A percentile compares a stretch with the other conserved stretches of the same genome.
These are phyloP conservation scores for Talaromyces rugulosus DNA, from an alignment of 2,329 filamentous ascomycete genomes.

Conservation along the genomic window DNA sequence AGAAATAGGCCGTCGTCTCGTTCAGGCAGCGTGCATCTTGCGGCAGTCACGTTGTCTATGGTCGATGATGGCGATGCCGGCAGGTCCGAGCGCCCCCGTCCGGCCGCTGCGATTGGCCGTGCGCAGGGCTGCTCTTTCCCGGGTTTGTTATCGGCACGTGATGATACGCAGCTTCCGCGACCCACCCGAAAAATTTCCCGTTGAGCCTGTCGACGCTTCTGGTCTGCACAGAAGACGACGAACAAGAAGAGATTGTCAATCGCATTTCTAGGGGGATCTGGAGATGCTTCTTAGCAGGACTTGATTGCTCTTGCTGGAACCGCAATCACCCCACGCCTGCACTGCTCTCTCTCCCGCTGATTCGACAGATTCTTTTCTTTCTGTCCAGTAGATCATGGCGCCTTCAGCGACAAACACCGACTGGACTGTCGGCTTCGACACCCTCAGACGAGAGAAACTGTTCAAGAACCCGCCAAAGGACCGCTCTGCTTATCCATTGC, in stretches of 20 bases:
- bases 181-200: slow-evolving; percentile 37
- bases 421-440: slow-evolving; percentile 86
- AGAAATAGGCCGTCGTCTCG: background rate
- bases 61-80: background rate
- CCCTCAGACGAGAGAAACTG: slow-evolving; percentile 77
- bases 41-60: background rate
- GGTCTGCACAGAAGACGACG: background rate
- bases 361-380: background rate
- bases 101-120: background rate
- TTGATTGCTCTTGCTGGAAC: background rate
- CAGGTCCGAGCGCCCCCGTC: background rate
- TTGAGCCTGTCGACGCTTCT: slow-evolving; percentile 10
- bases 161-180: slow-evolving; percentile 24
- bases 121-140: background rate
- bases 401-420: slow-evolving; percentile 59
- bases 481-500: slow-evolving; percentile 78
- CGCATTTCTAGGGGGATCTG: background rate
- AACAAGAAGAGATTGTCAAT: background rate
- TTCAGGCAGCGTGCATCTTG: background rate
- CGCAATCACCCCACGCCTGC: background rate
- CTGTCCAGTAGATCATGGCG: slow-evolving; percentile 42
- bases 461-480: slow-evolving; percentile 87
- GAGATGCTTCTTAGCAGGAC: background rate
- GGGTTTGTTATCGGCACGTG: slow-evolving; percentile 36
- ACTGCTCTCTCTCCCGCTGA: background rate